Evolutionary conservation across 2,329 filamentous ascomycete species (phyloP).

Genomic region (Gliomastix tumulicola): DNA sequence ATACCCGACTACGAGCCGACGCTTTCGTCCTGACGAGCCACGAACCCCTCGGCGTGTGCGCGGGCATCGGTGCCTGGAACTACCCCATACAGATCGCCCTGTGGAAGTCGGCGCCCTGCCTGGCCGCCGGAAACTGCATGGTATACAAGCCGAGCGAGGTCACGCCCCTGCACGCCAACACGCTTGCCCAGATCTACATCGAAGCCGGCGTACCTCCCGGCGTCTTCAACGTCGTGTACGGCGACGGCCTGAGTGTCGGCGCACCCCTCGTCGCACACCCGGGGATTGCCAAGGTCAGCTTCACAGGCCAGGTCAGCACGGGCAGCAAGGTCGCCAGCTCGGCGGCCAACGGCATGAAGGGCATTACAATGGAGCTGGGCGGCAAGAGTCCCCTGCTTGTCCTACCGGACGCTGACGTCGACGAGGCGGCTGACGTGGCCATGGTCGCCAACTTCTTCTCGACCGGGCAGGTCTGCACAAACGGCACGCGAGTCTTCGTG

Average conservation of each 20-base stretch:
- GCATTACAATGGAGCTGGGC: constrained; percentile 86
- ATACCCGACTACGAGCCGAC: constrained; percentile 64
- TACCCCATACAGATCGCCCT: constrained; percentile 87
- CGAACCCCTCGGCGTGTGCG: constrained; percentile 76
- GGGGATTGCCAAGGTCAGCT: constrained; percentile 75
- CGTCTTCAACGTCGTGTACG: constrained; percentile 83
- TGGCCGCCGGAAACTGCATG: constrained; percentile 84
- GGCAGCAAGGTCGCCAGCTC: constrained; percentile 73
- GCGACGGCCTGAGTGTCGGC: constrained; percentile 65
- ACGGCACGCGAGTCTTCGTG: constrained; percentile 83
- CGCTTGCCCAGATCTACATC: constrained; percentile 67
- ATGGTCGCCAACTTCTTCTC: constrained; percentile 96
- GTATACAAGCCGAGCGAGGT: constrained; percentile 87
- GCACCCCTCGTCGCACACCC: constrained; percentile 67
- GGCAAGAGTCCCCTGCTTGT: constrained; percentile 79
- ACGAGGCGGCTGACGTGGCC: constrained; percentile 77
- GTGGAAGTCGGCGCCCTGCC: constrained; percentile 82
- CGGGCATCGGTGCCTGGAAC: constrained; percentile 86
- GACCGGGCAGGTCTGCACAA: constrained; percentile 87
- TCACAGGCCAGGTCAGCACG: constrained; percentile 81
- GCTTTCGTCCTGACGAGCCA: constrained; percentile 82
- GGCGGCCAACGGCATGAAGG: constrained; percentile 76
- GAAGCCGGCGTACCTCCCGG: constrained; percentile 75
- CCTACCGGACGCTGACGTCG: constrained; percentile 71
- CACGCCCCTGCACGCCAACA: constrained; percentile 74